Evolutionary conservation across 75 land plant species (phyloP).

Genomic region (Sequoiadendron giganteum): DNA sequence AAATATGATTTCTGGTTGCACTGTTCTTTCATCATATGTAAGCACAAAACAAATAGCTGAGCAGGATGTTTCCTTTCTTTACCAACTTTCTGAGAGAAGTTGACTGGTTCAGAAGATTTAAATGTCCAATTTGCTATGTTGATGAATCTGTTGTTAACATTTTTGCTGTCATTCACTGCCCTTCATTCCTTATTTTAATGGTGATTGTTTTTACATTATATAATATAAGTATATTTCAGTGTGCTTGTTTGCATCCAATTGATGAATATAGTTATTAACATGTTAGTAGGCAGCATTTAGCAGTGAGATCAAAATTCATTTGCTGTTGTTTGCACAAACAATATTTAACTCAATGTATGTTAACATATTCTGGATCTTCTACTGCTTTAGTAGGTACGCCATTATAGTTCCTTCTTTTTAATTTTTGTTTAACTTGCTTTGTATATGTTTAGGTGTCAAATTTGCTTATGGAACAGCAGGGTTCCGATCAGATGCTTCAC

Average conservation of each 20-base stretch:
- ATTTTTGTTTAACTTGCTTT: neutral
- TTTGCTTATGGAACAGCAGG: slow-evolving; percentile 94
- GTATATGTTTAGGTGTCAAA: slow-evolving; percentile 46
- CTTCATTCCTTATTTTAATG: neutral
- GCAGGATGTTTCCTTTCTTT: neutral
- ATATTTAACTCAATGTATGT: neutral
- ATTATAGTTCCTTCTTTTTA: neutral
- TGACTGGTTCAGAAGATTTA: neutral
- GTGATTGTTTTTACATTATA: neutral
- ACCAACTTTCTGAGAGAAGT: neutral
- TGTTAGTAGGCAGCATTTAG: neutral
- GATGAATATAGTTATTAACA: neutral
- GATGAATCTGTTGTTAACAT: neutral
- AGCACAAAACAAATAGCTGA: neutral
- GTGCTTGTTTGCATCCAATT: neutral
- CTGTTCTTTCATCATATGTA: neutral
- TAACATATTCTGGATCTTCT: neutral
- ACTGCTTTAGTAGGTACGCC: neutral
- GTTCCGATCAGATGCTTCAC: slow-evolving; percentile 67
- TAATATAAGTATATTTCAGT: neutral
- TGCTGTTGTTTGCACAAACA: neutral
- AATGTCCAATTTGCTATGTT: neutral
- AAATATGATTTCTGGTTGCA: neutral
- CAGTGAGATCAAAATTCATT: neutral
- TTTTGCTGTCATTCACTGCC: neutral